Base-by-base conservation (phyloP, 2,329 filamentous ascomycete genomes). In the Phyllosticta citribraziliensis region DNA sequence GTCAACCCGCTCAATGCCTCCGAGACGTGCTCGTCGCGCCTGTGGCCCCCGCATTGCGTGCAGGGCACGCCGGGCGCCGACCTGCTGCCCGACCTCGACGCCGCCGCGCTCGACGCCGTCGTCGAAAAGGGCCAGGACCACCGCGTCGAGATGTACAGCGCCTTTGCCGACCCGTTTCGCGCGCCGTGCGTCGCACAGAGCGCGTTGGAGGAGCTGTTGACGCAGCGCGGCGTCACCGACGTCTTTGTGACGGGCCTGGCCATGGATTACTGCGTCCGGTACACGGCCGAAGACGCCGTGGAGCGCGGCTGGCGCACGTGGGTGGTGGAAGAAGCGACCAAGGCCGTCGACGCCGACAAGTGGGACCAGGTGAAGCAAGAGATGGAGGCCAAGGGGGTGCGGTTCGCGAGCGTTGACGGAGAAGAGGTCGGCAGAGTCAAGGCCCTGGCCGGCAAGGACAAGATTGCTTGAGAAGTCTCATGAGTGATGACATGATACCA, bases 21-120 rank as follows among this genome's bases (percentile, higher is more conserved):
- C 9, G 84, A 89, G 70, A 80, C 76, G 24, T 87, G 91, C 76
- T 73, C 78, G 51, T 86, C 87, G 60, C 80, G 84, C 50, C 81
- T 99, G 10, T 99, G 94, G 94, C 94, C 94, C 0, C 83, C 84
- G 22, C 94, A 99, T 77, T 97, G 94, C 76, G 82, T 97, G 9
- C 87, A 90, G 69, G 79, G 79, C 53, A 89, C 88, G 0, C 73
- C 78, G 0, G 94, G 94, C 11, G 86, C 89, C 0, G 81, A 84
- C 56, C 78, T 97, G 22, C 80, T 94, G 6, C 82, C 86, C 0
- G 91, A 91, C 70, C 80, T 97, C 1, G 40, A 30, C 24, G 19
- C 14, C 11, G 40, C 24, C 14, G 14, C 19, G n/a, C 10, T 62
- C 27, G 78, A 90, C 56, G 63, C 70, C 14, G 77, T 91, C 27